Percentiles rank a stretch among this genome's conserved stretches.
phyloP scores from a whole-genome alignment of 2,329 filamentous ascomycete genomes.

The Botryotinia narcissicola region DNA sequence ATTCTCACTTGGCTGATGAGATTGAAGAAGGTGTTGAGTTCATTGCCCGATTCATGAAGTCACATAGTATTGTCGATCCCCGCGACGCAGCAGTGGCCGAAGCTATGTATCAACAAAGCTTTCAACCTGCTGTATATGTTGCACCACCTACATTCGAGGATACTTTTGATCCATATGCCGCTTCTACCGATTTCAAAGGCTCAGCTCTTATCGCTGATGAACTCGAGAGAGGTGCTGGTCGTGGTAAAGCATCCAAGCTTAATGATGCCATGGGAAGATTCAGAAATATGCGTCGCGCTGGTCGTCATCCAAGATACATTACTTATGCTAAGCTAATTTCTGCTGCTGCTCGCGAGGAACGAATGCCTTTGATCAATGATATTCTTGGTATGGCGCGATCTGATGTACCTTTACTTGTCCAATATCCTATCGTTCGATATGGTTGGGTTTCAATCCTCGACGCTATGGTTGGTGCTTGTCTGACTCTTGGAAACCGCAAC shows the following conservation, averaged over 20 bases:
- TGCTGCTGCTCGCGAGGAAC: conserved; percentile 80
- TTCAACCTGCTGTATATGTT: conserved; percentile 50
- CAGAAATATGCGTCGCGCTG: conserved; percentile 88
- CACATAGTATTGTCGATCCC: conserved; percentile 54
- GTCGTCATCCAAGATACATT: conserved; percentile 90
- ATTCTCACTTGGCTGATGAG: conserved; percentile 66
- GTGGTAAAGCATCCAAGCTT: conserved; percentile 62
- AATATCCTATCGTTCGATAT: conserved; percentile 85
- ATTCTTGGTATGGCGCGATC: conserved; percentile 84
- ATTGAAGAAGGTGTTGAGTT: conserved; percentile 84
- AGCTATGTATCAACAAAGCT: conserved; percentile 47
- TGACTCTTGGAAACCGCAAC: conserved; percentile 76
- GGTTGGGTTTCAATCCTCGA: conserved; percentile 97
- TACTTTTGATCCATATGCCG: conserved; percentile 84
- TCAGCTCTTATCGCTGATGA: conserved; percentile 88
- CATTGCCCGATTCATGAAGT: conserved; percentile 57
- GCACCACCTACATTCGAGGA: conserved; percentile 69
- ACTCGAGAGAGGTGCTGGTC: conserved; percentile 73
- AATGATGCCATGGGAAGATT: conserved; percentile 80
- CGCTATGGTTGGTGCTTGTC: conserved; percentile 90
- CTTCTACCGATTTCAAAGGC: conserved; percentile 88
- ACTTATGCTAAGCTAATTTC: conserved; percentile 95
- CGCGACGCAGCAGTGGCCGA: conserved; percentile 50
- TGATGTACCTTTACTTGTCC: conserved; percentile 79
- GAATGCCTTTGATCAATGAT: conserved; percentile 78